Evolutionary conservation across 805 yeast genomes (phyloP).

Genomic region (Scheffersomyces spartinae): DNA sequence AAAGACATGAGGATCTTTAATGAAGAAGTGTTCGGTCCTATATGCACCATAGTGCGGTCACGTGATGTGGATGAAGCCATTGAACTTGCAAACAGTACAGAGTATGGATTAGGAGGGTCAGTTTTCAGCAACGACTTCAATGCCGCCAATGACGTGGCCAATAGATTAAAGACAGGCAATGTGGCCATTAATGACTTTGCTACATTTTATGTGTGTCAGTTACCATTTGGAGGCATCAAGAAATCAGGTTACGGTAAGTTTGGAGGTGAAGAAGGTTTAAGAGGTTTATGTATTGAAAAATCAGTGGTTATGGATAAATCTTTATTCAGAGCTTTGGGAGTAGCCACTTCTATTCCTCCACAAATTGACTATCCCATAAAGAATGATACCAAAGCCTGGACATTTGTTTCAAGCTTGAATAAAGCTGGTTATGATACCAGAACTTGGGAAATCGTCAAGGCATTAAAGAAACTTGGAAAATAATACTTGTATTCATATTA

Average conservation of each 20-base stretch:
- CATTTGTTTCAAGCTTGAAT: slow-evolving; percentile 70
- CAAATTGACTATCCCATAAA: slow-evolving; percentile 88
- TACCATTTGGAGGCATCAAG: slow-evolving; percentile 92
- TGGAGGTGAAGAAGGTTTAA: slow-evolving; percentile 95
- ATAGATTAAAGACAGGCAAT: slow-evolving; percentile 66
- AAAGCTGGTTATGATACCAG: slow-evolving; percentile 74
- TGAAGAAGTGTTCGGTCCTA: slow-evolving; percentile 92
- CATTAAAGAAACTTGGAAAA: slow-evolving; percentile 1
- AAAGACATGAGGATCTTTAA: slow-evolving; percentile 69
- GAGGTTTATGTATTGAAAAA: slow-evolving; percentile 81
- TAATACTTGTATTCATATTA: background rate
- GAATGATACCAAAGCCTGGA: slow-evolving; percentile 78
- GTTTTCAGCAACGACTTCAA: slow-evolving; percentile 62
- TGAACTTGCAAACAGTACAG: slow-evolving; percentile 68
- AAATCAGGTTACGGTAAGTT: slow-evolving; percentile 96
- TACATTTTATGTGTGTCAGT: slow-evolving; percentile 86
- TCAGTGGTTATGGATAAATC: slow-evolving; percentile 78
- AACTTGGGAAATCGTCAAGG: slow-evolving; percentile 46
- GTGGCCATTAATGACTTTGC: slow-evolving; percentile 98
- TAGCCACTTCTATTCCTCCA: slow-evolving; percentile 76
- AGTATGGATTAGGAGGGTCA: slow-evolving; percentile 86
- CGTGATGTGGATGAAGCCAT: slow-evolving; percentile 55
- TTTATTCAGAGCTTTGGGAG: slow-evolving; percentile 40
- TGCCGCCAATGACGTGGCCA: slow-evolving; percentile 52
- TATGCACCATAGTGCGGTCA: slow-evolving; percentile 72